phyloP scores from a whole-genome alignment of 495 filamentous ascomycete genomes.

The Hyphodiscus hymeniophilus region DNA sequence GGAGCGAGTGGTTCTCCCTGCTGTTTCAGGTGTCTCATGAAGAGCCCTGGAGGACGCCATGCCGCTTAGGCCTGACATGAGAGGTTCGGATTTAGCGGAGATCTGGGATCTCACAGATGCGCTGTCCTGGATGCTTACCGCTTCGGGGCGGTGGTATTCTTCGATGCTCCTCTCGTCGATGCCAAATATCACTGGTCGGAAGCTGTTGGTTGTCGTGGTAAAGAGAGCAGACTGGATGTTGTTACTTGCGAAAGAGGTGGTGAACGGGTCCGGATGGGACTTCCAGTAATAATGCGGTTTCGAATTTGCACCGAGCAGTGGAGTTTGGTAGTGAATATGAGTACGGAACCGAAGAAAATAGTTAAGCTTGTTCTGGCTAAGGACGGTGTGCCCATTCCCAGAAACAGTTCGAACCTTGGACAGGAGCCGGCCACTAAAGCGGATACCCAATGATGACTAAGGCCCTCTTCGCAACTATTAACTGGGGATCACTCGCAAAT shows the following conservation, averaged over 20 bases:
- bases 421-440: too few species aligned
- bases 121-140: slow-evolving; percentile 2
- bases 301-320: too few species aligned
- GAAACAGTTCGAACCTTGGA: too few species aligned
- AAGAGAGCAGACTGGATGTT: slow-evolving; percentile 1
- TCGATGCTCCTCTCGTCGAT: too few species aligned
- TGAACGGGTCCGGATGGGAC: slow-evolving; percentile 1
- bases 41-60: slow-evolving; percentile 2
- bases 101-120: slow-evolving; percentile 2
- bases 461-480: too few species aligned
- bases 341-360: neutral
- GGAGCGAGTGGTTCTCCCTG: slow-evolving; percentile 4
- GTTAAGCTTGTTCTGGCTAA: neutral
- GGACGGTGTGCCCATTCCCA: neutral
- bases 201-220: slow-evolving; percentile 1
- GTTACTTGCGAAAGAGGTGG: slow-evolving; percentile 3
- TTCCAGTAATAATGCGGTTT: neutral
- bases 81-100: slow-evolving; percentile 1
- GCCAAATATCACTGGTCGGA: slow-evolving; percentile 1
- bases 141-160: slow-evolving; percentile 2
- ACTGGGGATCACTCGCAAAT: too few species aligned
- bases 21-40: slow-evolving; percentile 4
- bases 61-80: slow-evolving; percentile 1
- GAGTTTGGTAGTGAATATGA: too few species aligned
- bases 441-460: too few species aligned